A percentile compares a stretch with the other conserved stretches of the same genome.
These are phyloP conservation scores for Firmiana major DNA, from an alignment of 345 rosid species.

Conservation along the genomic window DNA sequence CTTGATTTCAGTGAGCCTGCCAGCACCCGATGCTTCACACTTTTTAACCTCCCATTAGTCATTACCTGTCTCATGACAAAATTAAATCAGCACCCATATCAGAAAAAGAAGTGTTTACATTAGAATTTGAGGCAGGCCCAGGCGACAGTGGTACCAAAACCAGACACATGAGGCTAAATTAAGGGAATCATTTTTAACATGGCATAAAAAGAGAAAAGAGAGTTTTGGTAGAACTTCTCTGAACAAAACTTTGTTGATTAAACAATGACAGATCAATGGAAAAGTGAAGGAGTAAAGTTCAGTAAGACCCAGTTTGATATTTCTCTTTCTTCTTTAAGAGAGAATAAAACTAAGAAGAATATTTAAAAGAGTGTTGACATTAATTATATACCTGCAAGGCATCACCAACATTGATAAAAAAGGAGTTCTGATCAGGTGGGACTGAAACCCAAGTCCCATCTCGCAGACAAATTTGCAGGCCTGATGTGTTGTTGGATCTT, in stretches of 20 bases:
- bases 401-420: constrained; percentile 94
- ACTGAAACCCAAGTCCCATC: constrained; percentile 85
- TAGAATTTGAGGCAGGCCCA: not conserved
- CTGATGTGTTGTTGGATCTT: constrained; percentile 80
- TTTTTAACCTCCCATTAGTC: constrained; percentile 82
- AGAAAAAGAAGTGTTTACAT: not conserved
- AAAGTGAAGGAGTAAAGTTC: too few species aligned
- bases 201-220: constrained; percentile 2
- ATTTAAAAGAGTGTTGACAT: not conserved
- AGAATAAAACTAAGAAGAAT: not conserved
- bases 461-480: constrained; percentile 70
- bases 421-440: constrained; percentile 75
- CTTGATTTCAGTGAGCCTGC: constrained; percentile 58
- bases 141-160: too few species aligned
- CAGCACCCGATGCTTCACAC: constrained; percentile 87
- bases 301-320: not conserved
- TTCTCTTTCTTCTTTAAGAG: not conserved
- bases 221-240: not conserved
- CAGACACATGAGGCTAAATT: too few species aligned
- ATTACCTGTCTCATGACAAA: constrained; percentile 50
- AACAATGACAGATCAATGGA: too few species aligned
- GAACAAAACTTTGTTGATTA: too few species aligned
- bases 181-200: too few species aligned
- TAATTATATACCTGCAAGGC: constrained; percentile 58
- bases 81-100: not conserved